Evolutionary conservation across 176 grass and related monocot species (phyloP).

Genomic region (Hyparrhenia diplandra): DNA sequence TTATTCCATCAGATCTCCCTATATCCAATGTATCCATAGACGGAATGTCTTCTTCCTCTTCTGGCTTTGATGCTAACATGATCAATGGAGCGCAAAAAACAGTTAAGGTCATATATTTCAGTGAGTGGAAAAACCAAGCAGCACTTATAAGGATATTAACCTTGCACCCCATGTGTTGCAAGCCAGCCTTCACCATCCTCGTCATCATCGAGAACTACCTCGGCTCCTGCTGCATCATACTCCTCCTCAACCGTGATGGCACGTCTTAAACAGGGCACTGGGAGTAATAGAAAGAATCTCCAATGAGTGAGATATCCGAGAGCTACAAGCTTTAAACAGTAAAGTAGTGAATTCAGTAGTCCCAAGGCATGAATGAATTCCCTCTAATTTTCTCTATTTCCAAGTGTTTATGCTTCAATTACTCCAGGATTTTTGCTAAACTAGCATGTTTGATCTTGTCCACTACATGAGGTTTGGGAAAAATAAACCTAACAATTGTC

Average conservation of each 20-base stretch:
- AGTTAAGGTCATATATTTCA: slow-evolving; percentile 11
- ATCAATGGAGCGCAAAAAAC: neutral
- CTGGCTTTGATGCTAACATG: slow-evolving; percentile 53
- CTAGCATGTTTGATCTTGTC: neutral
- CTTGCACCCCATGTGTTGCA: slow-evolving; percentile 87
- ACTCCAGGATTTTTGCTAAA: neutral
- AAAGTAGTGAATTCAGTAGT: neutral
- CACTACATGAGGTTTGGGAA: neutral
- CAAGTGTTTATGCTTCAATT: neutral
- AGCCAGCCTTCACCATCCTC: slow-evolving; percentile 76
- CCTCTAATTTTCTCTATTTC: neutral
- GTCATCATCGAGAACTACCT: slow-evolving; percentile 73
- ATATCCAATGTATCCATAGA: slow-evolving; percentile 77
- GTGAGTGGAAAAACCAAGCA: neutral
- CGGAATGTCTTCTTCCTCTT: slow-evolving; percentile 81
- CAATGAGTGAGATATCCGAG: neutral
- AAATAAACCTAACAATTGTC: neutral
- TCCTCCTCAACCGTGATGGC: slow-evolving; percentile 76
- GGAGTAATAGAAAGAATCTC: neutral
- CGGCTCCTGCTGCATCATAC: slow-evolving; percentile 73
- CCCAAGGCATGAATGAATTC: neutral
- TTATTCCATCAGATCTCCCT: slow-evolving; percentile 66
- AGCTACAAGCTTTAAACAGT: neutral
- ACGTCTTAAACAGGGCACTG: slow-evolving; percentile 86
- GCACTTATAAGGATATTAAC: slow-evolving; percentile 26